Base-by-base conservation (phyloP, 306 rosid genomes). In the Cucurbita pepo region DNA sequence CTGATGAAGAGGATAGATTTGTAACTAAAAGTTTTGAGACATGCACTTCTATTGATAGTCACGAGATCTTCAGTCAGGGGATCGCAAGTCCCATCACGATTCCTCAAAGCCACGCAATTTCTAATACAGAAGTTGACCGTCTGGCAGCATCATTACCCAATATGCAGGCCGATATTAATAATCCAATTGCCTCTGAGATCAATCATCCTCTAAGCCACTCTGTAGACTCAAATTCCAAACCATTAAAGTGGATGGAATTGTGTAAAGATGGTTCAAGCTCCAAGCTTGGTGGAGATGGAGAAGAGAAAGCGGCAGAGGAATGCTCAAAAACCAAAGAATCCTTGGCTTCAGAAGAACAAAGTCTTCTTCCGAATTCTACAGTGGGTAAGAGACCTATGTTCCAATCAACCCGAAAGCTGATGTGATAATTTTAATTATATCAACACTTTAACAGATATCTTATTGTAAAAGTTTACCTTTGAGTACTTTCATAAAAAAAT, bases 91-190 rank as follows among this genome's bases (percentile, higher is more conserved):
- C 90, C 72, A 77, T 89, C 15, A 77, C 21, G 58, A 83, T 91
- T 76, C 87, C 81, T 22, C 64, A 79, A 80, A 80, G 51, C 65
- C 72, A 38, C 34, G 75, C 58, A 64, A 81, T 63, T 75, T 66
- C 38, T 58, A 77, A 75, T 12, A 73, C 77, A 58, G 81, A 86
- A 76, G 85, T 74, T 76, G 78, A 52, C 71, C 79, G 70, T 79
- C 75, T 52, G 63, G 77, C 73, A 19, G 87, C 71, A 75, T 94
- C 99, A 47, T 78, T 91, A 82, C 96, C 99, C n/a, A 83, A 36
- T 79, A 56, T 86, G 79, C 64, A 79, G 82, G 51, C 82, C 78
- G 40, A 22, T 30, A 56, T 45, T 71, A 75, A 64, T 56, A 59
- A 67, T 62, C 64, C 80, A 77, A 74, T 64, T 74, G 73, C 66